Evolutionary conservation across 306 rosid genomes (phyloP).

Genomic region (Vigna nakashimae): DNA sequence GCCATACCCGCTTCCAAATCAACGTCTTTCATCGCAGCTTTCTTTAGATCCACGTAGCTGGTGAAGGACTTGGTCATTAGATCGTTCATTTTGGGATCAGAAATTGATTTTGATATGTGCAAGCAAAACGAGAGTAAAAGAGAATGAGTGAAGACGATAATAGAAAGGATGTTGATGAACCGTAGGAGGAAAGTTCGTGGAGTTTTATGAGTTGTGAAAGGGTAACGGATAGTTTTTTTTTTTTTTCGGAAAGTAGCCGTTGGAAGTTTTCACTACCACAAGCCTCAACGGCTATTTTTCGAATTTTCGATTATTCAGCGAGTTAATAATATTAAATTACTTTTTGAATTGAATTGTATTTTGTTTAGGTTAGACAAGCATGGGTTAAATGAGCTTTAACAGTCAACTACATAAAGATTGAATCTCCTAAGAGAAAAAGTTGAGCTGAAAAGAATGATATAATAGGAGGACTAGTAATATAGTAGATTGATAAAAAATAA

Average conservation of each 20-base stretch:
- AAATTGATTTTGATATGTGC: neutral
- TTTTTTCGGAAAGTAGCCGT: neutral
- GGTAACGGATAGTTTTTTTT: neutral
- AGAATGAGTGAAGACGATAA: neutral
- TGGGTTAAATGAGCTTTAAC: too few relatives aligned
- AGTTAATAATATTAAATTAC: neutral
- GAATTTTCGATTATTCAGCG: neutral
- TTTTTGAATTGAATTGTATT: neutral
- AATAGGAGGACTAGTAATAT: too few relatives aligned
- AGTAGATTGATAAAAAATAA: too few relatives aligned
- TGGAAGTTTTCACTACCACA: neutral
- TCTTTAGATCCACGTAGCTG: constrained; percentile 81
- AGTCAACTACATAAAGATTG: too few relatives aligned
- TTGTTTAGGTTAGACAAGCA: neutral
- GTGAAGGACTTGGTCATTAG: constrained; percentile 91
- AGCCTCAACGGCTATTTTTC: neutral
- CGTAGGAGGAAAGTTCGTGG: neutral
- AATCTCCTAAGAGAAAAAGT: too few relatives aligned
- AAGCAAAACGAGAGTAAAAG: neutral
- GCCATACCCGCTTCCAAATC: constrained; percentile 74
- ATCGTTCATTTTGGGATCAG: constrained; percentile 65
- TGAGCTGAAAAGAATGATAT: too few relatives aligned
- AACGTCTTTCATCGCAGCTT: constrained; percentile 76
- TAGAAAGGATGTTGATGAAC: neutral
- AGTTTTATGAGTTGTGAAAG: neutral